A percentile compares a stretch with the other conserved stretches of the same genome.
These are phyloP conservation scores for Zymoseptoria pseudotritici DNA, from an alignment of 2,329 filamentous ascomycete genomes.

Conservation along the genomic window DNA sequence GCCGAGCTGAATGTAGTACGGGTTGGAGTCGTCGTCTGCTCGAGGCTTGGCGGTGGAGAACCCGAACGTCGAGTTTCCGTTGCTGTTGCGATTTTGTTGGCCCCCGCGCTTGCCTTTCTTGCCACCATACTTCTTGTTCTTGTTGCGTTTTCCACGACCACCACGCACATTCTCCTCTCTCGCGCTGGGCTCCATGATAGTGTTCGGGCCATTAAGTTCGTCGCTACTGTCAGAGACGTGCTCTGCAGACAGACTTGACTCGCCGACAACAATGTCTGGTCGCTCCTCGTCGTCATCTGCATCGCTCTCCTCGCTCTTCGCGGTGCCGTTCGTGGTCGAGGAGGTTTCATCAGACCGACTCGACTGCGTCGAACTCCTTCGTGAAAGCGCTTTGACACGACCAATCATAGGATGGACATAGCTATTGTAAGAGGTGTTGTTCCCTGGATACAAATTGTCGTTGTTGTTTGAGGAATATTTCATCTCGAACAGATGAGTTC, in stretches of 20 bases:
- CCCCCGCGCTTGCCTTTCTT: conserved; percentile 16
- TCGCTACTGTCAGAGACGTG: conserved; percentile 14
- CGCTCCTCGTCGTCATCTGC: conserved; percentile 20
- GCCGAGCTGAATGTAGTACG: conserved; percentile 57
- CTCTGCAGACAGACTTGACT: conserved; percentile 4
- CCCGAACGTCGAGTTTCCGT: background rate
- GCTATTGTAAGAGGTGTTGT: conserved; percentile 26
- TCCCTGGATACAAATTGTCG: conserved; percentile 51
- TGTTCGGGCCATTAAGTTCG: conserved; percentile 8
- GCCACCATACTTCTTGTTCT: conserved; percentile 14
- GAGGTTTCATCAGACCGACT: conserved; percentile 19
- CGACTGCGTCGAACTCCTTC: conserved; percentile 22
- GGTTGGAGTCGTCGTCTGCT: conserved; percentile 17
- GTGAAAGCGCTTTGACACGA: conserved; percentile 21
- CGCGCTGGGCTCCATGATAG: conserved; percentile 9
- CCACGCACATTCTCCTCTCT: conserved; percentile 3
- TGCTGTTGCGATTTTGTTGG: conserved; percentile 1
- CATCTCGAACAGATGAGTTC: conserved; percentile 65
- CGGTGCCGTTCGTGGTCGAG: conserved; percentile 4
- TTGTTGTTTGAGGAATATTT: conserved; percentile 56
- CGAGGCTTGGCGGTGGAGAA: conserved; percentile 1
- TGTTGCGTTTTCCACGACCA: conserved; percentile 13
- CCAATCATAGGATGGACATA: conserved; percentile 21
- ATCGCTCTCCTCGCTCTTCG: conserved; percentile 6
- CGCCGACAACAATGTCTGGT: conserved; percentile 21